phyloP scores from a whole-genome alignment of 2,329 filamentous ascomycete genomes.

The Talaromyces sp. region DNA sequence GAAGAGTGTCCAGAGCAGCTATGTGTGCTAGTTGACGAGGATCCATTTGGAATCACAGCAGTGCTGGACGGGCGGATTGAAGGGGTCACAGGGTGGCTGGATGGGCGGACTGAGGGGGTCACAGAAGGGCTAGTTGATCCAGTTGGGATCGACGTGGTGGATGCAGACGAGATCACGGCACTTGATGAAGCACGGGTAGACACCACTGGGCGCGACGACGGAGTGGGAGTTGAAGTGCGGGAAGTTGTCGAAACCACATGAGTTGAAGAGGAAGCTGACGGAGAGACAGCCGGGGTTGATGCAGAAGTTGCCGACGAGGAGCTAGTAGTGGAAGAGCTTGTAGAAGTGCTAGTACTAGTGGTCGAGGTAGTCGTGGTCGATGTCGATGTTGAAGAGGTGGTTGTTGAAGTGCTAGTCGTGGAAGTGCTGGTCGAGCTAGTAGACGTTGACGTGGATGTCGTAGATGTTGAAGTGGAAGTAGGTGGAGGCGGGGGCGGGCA shows the following conservation, averaged over 20 bases:
- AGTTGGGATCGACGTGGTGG: neutral
- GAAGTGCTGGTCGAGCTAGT: neutral
- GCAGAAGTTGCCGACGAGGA: neutral
- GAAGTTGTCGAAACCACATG: neutral
- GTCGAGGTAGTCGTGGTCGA: neutral
- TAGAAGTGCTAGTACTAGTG: neutral
- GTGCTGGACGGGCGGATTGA: neutral
- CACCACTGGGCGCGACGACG: neutral
- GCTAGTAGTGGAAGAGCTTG: neutral
- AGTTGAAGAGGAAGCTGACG: neutral
- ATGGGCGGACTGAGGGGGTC: neutral
- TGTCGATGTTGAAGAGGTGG: neutral
- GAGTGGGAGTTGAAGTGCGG: neutral
- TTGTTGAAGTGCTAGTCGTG: neutral
- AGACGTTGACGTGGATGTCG: neutral
- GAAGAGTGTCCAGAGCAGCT: neutral
- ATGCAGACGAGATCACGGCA: neutral
- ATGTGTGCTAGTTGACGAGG: neutral
- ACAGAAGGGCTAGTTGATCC: neutral
- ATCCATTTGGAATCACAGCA: neutral
- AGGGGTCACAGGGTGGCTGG: neutral
- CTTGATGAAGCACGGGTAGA: neutral
- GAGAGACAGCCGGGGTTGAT: neutral
- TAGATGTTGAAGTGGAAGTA: neutral
- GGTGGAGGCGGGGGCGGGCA: slow-evolving; percentile 5